Evolutionary conservation across 2,329 filamentous ascomycete species (phyloP), one percentile per base, ranked within the genome.

Genomic region (Byssoonygena ceratinophila): DNA sequence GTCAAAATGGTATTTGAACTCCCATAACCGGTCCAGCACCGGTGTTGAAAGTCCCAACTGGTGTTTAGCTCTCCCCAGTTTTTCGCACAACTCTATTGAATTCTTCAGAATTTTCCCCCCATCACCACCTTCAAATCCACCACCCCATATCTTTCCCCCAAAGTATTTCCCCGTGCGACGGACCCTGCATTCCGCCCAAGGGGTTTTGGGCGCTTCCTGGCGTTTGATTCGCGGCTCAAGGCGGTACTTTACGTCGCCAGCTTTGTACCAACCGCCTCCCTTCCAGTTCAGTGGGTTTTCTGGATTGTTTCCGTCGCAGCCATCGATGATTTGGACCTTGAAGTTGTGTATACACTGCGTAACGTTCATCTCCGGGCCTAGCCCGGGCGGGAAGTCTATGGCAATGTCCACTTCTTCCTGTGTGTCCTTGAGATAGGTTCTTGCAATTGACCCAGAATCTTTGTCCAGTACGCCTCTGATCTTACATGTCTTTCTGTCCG

Each of bases 231-330:
- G 31, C 22, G 55, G 55, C 7, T 47, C 46, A 31, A 57, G 36
- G 23, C 52, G 40, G 40, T 57, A 57, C n/a, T 25, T 40, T 5
- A 56, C 40, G 3, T 49, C 29, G 7, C 48, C 55, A 31, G 48
- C 25, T 12, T 23, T 31, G 44, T 47, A 36, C 31, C 25, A 37
- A 20, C 59, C 60, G 16, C 59, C 59, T 27, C 54, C 57, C 39
- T 60, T 61, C 52, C 59, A 57, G 48, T 56, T 52, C 49, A 59
- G 14, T 5, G 59, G 59, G 44, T 60, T 61, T 8, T 57, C 53
- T 4, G 49, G 47, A 41, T 57, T 51, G 27, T 55, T 53, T 34
- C 55, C 51, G 16, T 59, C 58, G 32, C 60, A 61, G 18, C 53
- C 47, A 50, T 59, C 52, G 29, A 60, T 45, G 16, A 57, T 53